Evolutionary conservation across 768 basidiomycete genomes (phyloP), one percentile per base, ranked within the genome.

Genomic region (Pulveroboletus sp.): DNA sequence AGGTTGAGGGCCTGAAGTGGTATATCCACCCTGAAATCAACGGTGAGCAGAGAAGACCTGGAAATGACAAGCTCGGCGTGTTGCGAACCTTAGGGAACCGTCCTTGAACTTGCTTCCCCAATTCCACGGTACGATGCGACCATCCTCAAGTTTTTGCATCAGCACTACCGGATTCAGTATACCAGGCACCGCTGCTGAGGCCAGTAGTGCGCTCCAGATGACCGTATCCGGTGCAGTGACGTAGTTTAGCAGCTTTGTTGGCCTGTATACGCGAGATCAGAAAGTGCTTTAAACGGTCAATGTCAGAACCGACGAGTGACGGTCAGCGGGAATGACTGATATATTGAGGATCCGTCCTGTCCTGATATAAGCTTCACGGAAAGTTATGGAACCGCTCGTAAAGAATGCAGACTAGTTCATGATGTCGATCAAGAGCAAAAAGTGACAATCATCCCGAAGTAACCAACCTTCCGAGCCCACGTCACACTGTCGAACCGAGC

Each of bases 71-170:
- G 1, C 26, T 28, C 9, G 11, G 11, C 6, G 15, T 36, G 32
- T 18, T 9, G 45, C 73, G 31, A 51, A 86, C 89, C 91, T 79
- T 32, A 96, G 69, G 26, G 90, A 93, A 3, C 93, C 93, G 62
- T 97, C 93, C 63, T 90, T 94, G 69, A 94, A 97, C 53, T 86
- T 79, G 54, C 88, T 91, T 24, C 93, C 94, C 84, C 92, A 93
- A 63, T 88, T 95, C 88, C 93, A 94, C 0, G 93, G 93, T 7
- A 90, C 79, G 47, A 93, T 71, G 36, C 75, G 79, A 1, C 91
- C 93, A 54, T 85, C 85, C 52, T 76, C 80, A 21, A 85, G 77
- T 68, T 95, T 97, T 64, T 92, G 88, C 88, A 99, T 89, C 47
- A 99, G 69, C 0, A 93, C 93, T 14, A 98, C 95, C 5, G 95